Base-by-base conservation (phyloP, 169 alveolate species). In the Plasmodium fragile region DNA sequence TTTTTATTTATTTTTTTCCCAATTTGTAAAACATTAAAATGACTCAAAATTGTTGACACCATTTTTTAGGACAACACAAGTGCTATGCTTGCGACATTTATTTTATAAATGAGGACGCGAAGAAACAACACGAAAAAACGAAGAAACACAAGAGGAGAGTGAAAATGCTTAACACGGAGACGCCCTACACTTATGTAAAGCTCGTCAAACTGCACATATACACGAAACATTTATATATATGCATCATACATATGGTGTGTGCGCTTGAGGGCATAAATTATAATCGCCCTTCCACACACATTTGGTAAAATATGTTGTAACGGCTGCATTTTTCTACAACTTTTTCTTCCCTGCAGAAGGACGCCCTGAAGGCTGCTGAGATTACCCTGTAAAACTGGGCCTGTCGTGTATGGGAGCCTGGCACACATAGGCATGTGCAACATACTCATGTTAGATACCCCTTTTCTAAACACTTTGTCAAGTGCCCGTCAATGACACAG, bases 21-120 rank as follows among this genome's bases (percentile, higher is more conserved):
- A n/a, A 11, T 49, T 72, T 28, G 52, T 16, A 13, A 13, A 72
- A 32, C 39, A 83, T 43, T 72, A 34, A 83, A 72, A 73, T 45
- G 52, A 18, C 32, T 8, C n/a, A 71, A 83, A 41, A 41, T 72
- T 43, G 36, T 83, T 22, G 32, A 59, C 83, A 65, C 82, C 36
- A 5, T 32, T 41, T 45, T 82, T 81, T 92, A 94, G 95, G 94
- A 83, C 92, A 73, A 81, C 70, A 55, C 77, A 95, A 96, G 78
- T 96, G 97, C 82, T 92, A 94, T 59, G 95, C 95, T 81, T 96
- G 97, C 75, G 97, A 96, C 77, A 94, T 96, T n/a, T 82, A 95
- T 83, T 96, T 96, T 59, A 94, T 84, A 53, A 95, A 95, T 81
- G 94, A 94, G 18, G 90, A 70, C 25, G 93, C 97, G 43, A 83